These are phyloP conservation scores for Phascolomyces articulosus DNA, from an alignment of 371 early-diverging fungal genomes.

Conservation along the genomic window DNA sequence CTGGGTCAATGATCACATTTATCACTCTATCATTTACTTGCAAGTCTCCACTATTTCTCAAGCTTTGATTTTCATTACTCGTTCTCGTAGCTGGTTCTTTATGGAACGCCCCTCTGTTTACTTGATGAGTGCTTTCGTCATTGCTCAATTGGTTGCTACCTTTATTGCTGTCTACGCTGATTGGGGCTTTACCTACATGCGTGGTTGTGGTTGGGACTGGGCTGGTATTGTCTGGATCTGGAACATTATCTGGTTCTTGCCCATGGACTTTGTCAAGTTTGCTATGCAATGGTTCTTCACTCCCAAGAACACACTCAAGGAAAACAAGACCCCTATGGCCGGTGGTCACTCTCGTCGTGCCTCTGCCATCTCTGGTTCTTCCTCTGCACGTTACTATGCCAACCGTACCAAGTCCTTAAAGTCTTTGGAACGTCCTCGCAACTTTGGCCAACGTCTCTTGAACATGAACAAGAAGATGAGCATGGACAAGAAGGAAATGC, in stretches of 20 bases:
- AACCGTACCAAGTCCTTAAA: slow-evolving; percentile 48
- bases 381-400: slow-evolving; percentile 51
- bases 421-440: slow-evolving; percentile 43
- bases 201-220: slow-evolving; percentile 61
- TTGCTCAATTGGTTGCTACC: slow-evolving; percentile 61
- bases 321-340: slow-evolving; percentile 33
- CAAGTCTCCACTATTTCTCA: slow-evolving; percentile 64
- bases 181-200: slow-evolving; percentile 61
- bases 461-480: slow-evolving; percentile 42
- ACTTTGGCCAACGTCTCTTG: slow-evolving; percentile 42
- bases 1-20: slow-evolving; percentile 38
- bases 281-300: slow-evolving; percentile 62
- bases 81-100: slow-evolving; percentile 63
- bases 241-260: slow-evolving; percentile 79
- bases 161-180: slow-evolving; percentile 64
- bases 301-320: slow-evolving; percentile 47
- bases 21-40: slow-evolving; percentile 60
- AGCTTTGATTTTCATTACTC: slow-evolving; percentile 62
- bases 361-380: slow-evolving; percentile 46
- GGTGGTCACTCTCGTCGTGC: slow-evolving; percentile 45
- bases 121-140: slow-evolving; percentile 53
- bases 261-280: slow-evolving; percentile 77
- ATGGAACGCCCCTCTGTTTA: slow-evolving; percentile 58
- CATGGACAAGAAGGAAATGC: slow-evolving; percentile 56
- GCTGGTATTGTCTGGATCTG: slow-evolving; percentile 75